Percentiles rank a stretch among this genome's conserved stretches.
Evolutionary conservation across 2,329 filamentous ascomycete species (phyloP).

Genomic region (Alternaria incomplexa): DNA sequence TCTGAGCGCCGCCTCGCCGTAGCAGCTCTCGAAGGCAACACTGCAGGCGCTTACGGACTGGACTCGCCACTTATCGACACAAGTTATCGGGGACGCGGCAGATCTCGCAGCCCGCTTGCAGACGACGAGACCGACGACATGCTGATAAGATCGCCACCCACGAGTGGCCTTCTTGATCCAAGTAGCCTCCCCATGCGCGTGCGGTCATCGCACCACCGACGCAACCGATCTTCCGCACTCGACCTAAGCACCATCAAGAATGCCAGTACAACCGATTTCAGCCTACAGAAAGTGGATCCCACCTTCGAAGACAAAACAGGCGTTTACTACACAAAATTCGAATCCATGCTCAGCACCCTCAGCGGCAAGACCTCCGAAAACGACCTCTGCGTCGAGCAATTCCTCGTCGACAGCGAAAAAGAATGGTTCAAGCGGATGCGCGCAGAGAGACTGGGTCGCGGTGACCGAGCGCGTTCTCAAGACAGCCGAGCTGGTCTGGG

Average conservation of each 20-base stretch:
- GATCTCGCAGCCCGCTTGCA: not conserved
- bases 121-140: not conserved
- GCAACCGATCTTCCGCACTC: not conserved
- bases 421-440: slow-evolving; percentile 60
- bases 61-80: not conserved
- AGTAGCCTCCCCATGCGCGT: not conserved
- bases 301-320: not conserved
- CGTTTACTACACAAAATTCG: not conserved
- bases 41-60: not conserved
- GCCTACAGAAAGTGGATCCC: not conserved
- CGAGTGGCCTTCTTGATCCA: not conserved
- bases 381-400: slow-evolving; percentile 68
- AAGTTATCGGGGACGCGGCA: not conserved
- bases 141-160: not conserved
- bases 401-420: slow-evolving; percentile 69
- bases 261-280: not conserved
- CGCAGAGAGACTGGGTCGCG: not conserved
- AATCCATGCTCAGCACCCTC: slow-evolving; percentile 35
- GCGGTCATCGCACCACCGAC: not conserved
- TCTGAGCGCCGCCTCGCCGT: not conserved
- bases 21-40: not conserved
- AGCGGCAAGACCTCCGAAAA: slow-evolving; percentile 64
- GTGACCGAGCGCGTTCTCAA: not conserved
- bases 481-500: not conserved
- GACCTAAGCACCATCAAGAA: not conserved